Base-by-base conservation (phyloP, 2,329 filamentous ascomycete species). In the Aspergillus sp. region DNA sequence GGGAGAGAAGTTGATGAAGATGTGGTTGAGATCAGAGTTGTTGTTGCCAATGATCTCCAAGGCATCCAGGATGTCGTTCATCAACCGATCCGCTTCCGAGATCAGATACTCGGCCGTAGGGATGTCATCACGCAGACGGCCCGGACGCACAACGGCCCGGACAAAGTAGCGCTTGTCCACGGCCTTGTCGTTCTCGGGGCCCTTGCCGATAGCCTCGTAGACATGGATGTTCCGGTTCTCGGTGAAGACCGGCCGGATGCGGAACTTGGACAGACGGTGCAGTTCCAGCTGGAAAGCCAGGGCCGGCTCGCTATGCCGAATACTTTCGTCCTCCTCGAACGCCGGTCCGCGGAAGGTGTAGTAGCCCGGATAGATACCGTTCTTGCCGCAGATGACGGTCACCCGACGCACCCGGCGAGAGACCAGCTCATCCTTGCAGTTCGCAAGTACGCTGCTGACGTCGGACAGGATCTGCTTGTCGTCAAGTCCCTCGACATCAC, bases 221-320 rank as follows among this genome's bases (percentile, higher is more conserved):
- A 98, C 90, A 75, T 98, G 93, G 55, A 98, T 96, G 72, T 94
- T 97, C 65, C 94, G 86, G 77, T 98, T 98, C 72, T 97, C 90
- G 0, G 93, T 97, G 73, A 98, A 98, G 44, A 98, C 89, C 2
- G 93, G 91, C 75, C 90, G 94, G 73, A 97, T 94, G 74, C 89
- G 84, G 81, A 98, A 98, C 75, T 96, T 97, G 63, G 86, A 86
- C 29, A 98, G 81, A 68, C 93, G 86, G 49, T 83, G 85, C 54
- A 98, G 83, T 72, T 98, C 93, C 67, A 97, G 86, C 77, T 98
- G 93, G 87, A 97, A 98, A 63, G 93, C 90, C 68, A 96, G 78
- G 46, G 93, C 91, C 43, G 93, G 93, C 73, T 98, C 93, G 55
- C 82, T 94, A 76, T 98, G 91, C 74, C 93, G 91, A 63, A 98